Evolutionary conservation across 2,329 filamentous ascomycete genomes (phyloP).

Genomic region (Paecilomyces fulvus): DNA sequence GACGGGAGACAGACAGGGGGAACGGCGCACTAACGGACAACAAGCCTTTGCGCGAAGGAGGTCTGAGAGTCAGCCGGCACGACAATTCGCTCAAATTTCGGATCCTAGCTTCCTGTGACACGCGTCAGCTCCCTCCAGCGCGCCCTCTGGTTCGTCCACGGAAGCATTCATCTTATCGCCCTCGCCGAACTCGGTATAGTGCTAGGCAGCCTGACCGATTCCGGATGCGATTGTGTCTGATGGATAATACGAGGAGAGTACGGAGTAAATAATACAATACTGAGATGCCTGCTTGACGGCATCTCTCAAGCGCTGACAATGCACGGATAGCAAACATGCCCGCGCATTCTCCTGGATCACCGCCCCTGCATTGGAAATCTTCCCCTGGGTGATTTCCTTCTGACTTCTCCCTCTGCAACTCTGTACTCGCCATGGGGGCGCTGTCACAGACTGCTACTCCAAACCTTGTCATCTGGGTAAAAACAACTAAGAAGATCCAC

Average conservation of each 20-base stretch:
- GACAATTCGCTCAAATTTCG: neutral
- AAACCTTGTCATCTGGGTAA: too few species aligned
- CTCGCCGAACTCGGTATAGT: neutral
- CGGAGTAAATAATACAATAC: too few species aligned
- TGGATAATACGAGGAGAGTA: too few species aligned
- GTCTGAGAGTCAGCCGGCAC: neutral
- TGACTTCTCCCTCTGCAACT: too few species aligned
- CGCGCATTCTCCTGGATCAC: too few species aligned
- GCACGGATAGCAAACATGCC: too few species aligned
- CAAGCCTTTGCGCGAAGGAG: neutral
- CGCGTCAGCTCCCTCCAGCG: neutral
- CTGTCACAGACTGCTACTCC: too few species aligned
- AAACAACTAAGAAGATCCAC: neutral
- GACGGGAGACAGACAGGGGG: neutral
- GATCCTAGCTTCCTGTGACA: neutral
- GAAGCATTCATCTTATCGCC: neutral
- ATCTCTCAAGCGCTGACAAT: too few species aligned
- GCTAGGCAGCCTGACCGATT: neutral
- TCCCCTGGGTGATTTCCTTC: too few species aligned
- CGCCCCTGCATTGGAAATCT: too few species aligned
- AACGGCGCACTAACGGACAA: neutral
- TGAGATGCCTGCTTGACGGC: too few species aligned
- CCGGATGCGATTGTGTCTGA: neutral
- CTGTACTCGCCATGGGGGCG: too few species aligned
- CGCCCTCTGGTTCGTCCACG: neutral